Evolutionary conservation across 345 rosid genomes (phyloP), one percentile per base, ranked within the genome.

Genomic region (Erodium maritimum): DNA sequence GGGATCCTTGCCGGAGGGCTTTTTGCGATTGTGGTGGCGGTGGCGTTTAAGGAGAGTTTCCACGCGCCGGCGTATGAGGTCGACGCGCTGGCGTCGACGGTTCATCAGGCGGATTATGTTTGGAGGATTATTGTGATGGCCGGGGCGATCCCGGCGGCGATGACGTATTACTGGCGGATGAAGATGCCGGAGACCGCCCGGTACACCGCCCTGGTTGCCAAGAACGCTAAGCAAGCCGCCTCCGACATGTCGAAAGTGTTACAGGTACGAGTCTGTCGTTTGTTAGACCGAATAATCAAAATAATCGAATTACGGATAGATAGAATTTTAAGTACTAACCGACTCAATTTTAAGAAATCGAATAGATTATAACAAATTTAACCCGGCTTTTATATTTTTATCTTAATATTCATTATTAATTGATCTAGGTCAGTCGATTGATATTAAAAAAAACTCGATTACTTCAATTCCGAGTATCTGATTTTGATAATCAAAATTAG

Each of bases 181-280:
- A 62, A 62, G 58, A 62, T 62, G 58, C 65, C 65, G 19, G 65
- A 63, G 21, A 63, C 66, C 8, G 66, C 66, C 22, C 66, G 66
- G 16, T 63, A 63, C 66, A 63, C 66, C 23, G 66, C 66, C 52
- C 66, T 63, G 22, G 66, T 63, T 22, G 66, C 66, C 9, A 63
- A 63, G 66, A 54, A 63, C 52, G 60, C 66, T 20, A 56, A 63
- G 59, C 59, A 63, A 21, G 66, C 66, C 5, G 60, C 66, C 33
- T 20, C 60, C 4, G 66, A 63, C 66, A 63, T 63, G 66, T 63
- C 66, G 19, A 63, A 63, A 54, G 66, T 63, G 7, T 22, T 63
- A 17, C 66, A 54, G 59, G 37, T 62, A 19, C n/a, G n/a, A n/a
- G n/a, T n/a, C n/a, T n/a, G n/a, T n/a, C n/a, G n/a, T n/a, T n/a